Percentiles rank a stretch among this genome's conserved stretches.
These are phyloP conservation scores for Periconia sp. DNA, from an alignment of 2,329 filamentous ascomycete species.

Conservation along the genomic window DNA sequence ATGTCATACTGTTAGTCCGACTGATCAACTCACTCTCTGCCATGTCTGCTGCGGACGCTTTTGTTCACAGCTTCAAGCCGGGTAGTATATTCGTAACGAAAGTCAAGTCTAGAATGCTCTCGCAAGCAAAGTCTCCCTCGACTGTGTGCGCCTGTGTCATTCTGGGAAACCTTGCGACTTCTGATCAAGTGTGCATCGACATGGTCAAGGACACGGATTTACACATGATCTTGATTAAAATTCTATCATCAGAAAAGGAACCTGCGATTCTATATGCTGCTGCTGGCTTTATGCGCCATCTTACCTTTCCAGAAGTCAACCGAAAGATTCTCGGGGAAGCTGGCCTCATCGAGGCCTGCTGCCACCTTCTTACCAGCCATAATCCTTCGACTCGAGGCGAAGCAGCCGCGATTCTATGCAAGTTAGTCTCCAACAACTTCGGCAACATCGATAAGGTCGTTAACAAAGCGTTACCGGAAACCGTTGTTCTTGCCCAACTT, in stretches of 20 bases:
- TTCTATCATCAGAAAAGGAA: constrained; percentile 33
- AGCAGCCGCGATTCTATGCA: constrained; percentile 41
- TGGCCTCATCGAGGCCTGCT: constrained; percentile 38
- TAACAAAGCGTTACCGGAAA: constrained; percentile 23
- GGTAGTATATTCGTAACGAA: constrained; percentile 34
- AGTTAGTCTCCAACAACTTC: constrained; percentile 39
- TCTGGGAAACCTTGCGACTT: constrained; percentile 47
- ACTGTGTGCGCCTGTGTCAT: constrained; percentile 44
- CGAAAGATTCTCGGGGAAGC: constrained; percentile 35
- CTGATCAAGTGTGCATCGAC: constrained; percentile 38
- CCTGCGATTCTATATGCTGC: constrained; percentile 43
- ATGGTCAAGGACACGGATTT: constrained; percentile 43
- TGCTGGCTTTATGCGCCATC: constrained; percentile 45
- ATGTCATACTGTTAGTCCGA: constrained; percentile 36
- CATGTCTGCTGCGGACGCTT: constrained; percentile 43
- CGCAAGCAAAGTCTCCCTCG: constrained; percentile 26
- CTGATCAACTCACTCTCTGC: constrained; percentile 39
- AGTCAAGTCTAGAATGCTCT: constrained; percentile 30
- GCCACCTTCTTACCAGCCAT: constrained; percentile 29
- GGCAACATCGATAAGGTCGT: constrained; percentile 39
- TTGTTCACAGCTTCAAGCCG: constrained; percentile 32
- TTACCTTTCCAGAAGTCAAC: constrained; percentile 43
- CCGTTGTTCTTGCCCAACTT: constrained; percentile 11
- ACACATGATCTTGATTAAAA: constrained; percentile 34
- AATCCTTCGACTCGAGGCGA: constrained; percentile 44